These are phyloP conservation scores for Taiozyma onychis DNA, from an alignment of 1,139 yeast species.

Conservation along the genomic window DNA sequence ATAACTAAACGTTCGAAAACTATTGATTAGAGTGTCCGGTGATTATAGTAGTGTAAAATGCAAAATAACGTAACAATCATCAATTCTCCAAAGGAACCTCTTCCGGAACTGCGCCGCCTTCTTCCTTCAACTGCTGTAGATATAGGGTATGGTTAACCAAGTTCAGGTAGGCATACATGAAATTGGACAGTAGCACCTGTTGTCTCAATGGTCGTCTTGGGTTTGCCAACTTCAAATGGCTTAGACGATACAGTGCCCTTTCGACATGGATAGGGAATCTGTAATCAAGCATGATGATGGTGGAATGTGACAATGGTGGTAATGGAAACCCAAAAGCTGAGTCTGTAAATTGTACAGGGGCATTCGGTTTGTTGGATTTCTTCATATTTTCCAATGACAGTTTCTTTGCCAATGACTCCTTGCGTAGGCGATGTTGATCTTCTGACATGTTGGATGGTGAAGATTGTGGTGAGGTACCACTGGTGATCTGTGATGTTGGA, in stretches of 20 bases:
- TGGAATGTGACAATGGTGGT: slow-evolving; percentile 72
- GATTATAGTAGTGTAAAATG: not conserved
- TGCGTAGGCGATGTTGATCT: slow-evolving; percentile 16
- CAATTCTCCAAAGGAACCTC: slow-evolving; percentile 2
- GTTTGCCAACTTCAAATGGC: slow-evolving; percentile 90
- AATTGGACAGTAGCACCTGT: slow-evolving; percentile 87
- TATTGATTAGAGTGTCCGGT: not conserved
- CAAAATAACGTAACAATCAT: not conserved
- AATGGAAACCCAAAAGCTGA: slow-evolving; percentile 83
- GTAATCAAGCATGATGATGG: slow-evolving; percentile 72
- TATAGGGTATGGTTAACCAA: slow-evolving; percentile 85
- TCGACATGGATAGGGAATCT: slow-evolving; percentile 94
- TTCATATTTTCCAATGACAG: slow-evolving; percentile 28
- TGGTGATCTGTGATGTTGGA: not conserved
- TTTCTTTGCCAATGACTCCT: slow-evolving; percentile 20
- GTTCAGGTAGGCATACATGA: slow-evolving; percentile 95
- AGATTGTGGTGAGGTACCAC: not conserved
- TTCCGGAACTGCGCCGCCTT: slow-evolving; percentile 4
- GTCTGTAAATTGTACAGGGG: slow-evolving; percentile 72
- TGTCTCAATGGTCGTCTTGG: slow-evolving; percentile 87
- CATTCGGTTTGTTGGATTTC: slow-evolving; percentile 41
- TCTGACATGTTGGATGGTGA: slow-evolving; percentile 5
- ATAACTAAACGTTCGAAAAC: not conserved
- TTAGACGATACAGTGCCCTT: slow-evolving; percentile 86
- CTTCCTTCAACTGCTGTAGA: slow-evolving; percentile 50